phyloP scores from a whole-genome alignment of 495 filamentous ascomycete genomes.

The Apiosordaria backusii region DNA sequence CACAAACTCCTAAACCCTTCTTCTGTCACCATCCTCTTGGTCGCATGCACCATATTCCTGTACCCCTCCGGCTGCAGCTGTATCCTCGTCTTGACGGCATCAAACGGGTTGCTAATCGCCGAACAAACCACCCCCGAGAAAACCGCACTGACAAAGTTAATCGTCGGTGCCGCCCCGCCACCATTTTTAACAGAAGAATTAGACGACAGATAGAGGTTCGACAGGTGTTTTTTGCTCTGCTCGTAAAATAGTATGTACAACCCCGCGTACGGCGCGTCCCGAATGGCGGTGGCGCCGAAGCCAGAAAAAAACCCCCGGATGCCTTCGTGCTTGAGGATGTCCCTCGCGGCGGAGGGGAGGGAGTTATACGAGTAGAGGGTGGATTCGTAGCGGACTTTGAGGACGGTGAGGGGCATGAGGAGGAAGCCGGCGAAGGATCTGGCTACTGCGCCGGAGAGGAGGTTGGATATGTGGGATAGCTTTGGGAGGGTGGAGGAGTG shows the following conservation, averaged over 20 bases:
- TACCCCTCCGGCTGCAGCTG: slow-evolving; percentile 86
- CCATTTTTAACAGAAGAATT: neutral
- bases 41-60: slow-evolving; percentile 77
- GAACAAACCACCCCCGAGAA: slow-evolving; percentile 73
- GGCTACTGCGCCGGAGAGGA: slow-evolving; percentile 78
- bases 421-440: slow-evolving; percentile 81
- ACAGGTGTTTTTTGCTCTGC: slow-evolving; percentile 69
- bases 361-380: slow-evolving; percentile 81
- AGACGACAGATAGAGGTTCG: slow-evolving; percentile 29
- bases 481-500: slow-evolving; percentile 76
- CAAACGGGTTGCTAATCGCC: slow-evolving; percentile 88
- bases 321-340: slow-evolving; percentile 73
- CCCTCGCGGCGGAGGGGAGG: slow-evolving; percentile 63
- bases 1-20: slow-evolving; percentile 80
- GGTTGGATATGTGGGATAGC: slow-evolving; percentile 79
- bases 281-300: slow-evolving; percentile 86
- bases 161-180: slow-evolving; percentile 54
- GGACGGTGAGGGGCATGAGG: slow-evolving; percentile 93
- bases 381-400: slow-evolving; percentile 95
- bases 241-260: slow-evolving; percentile 96
- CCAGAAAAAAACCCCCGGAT: slow-evolving; percentile 85
- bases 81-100: slow-evolving; percentile 91
- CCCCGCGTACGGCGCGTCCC: slow-evolving; percentile 93
- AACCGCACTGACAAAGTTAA: slow-evolving; percentile 81
- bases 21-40: slow-evolving; percentile 69